Base-by-base conservation (phyloP, 768 basidiomycete genomes). In the Naganishia onofrii region DNA sequence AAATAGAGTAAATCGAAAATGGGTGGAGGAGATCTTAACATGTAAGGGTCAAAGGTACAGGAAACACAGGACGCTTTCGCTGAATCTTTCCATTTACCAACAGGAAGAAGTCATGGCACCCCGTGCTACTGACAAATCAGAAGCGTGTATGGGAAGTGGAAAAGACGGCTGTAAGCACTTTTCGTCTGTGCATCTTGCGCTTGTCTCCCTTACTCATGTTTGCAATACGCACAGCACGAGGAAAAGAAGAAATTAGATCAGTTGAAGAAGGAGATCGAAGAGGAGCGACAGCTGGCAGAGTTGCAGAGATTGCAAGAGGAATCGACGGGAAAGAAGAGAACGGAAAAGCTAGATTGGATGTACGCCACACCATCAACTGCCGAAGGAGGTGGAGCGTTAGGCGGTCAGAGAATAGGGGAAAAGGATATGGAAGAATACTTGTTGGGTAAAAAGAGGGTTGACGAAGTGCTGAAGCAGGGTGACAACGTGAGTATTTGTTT, bases 101-200 rank as follows among this genome's bases (percentile, higher is more conserved):
- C 34, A 75, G 73, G 76, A 79, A 80, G 67, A 82, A 96, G 86
- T 93, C 92, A 73, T 97, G 94, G 94, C 94, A 97, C 81, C 94
- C 94, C 86, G 88, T 93, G 85, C 90, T 95, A 82, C 82, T 96
- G 82, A 93, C 92, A 81, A 95, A 95, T 83, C 95, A 97, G 89
- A 92, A 95, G 88, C 88, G 91, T 87, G 96, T 98, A 77, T 98
- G 96, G 95, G 86, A 97, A 68, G 91, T 95, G 82, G 96, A 99
- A 82, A 93, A 95, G 87, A 90, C 91, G 79, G 93, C 93, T 66
- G 92, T 92, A 79, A 76, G 90, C 15, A 51, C 48, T 23, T n/a
- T 85, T 58, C 32, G 34, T 29, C 53, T 4, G 34, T 12, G 34
- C 19, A 5, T 68, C 57, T n/a, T 51, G 15, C 1, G 19, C 26